These are phyloP conservation scores for Ophiocordyceps camponoti-leonardi DNA, from an alignment of 2,329 filamentous ascomycete genomes.

Conservation along the genomic window DNA sequence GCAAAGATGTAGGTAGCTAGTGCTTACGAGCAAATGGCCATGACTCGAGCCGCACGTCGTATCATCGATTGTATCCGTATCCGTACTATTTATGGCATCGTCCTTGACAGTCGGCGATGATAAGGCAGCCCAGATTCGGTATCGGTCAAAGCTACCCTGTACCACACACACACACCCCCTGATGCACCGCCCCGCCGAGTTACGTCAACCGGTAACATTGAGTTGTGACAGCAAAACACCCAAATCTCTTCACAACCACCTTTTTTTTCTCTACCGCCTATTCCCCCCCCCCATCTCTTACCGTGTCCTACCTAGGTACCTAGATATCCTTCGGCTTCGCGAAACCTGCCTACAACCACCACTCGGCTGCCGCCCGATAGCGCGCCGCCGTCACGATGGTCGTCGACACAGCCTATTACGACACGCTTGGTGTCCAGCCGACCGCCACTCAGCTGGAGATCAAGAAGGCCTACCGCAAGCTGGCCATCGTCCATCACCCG, in stretches of 20 bases:
- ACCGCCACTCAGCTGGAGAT: conserved; percentile 83
- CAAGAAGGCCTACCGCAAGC: conserved; percentile 91
- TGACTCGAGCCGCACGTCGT: too few relatives aligned
- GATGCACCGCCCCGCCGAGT: background rate
- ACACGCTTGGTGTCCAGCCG: conserved; percentile 67
- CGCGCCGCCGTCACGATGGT: conserved; percentile 43
- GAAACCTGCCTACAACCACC: background rate
- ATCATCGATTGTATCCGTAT: too few relatives aligned
- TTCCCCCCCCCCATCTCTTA: background rate
- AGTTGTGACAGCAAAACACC: background rate
- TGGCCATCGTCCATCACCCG: conserved; percentile 85
- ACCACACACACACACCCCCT: background rate
- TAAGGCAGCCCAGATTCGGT: conserved; percentile 3
- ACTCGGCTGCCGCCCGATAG: background rate
- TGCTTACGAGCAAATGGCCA: too few relatives aligned
- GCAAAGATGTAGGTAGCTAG: background rate
- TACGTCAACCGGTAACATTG: background rate
- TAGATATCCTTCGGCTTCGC: background rate
- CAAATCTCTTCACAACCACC: background rate
- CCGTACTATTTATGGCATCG: too few relatives aligned
- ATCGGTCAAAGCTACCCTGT: conserved; percentile 1
- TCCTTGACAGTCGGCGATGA: too few relatives aligned
- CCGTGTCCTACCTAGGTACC: background rate
- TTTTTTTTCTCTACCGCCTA: background rate
- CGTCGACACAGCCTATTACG: conserved; percentile 77